Conservation (phyloP, 2,329 filamentous ascomycete species). For the Microcyclosporella mali region DNA sequence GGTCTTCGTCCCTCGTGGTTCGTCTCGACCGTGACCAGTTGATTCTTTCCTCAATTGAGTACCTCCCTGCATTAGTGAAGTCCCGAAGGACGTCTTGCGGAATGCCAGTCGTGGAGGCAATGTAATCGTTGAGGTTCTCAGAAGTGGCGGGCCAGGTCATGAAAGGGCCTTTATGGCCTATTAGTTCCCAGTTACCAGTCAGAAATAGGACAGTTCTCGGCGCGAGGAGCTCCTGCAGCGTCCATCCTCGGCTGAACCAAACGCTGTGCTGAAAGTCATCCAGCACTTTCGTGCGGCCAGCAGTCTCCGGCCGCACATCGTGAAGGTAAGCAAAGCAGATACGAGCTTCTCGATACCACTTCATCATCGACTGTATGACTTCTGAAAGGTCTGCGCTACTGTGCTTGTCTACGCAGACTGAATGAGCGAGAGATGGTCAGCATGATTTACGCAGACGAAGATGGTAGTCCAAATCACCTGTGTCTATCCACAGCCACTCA, state of each 20-base stretch:
- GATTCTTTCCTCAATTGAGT: constrained; percentile 2
- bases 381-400: constrained; percentile 14
- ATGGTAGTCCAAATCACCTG: constrained; percentile 2
- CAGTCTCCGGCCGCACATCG: not conserved
- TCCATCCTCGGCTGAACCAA: constrained; percentile 7
- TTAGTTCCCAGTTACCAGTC: constrained; percentile 6
- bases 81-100: constrained; percentile 9
- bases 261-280: not conserved
- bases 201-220: constrained; percentile 8
- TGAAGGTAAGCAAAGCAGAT: constrained; percentile 17
- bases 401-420: constrained; percentile 18
- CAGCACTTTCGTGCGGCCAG: not conserved
- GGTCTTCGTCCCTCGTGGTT: constrained; percentile 12
- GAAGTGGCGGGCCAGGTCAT: not conserved
- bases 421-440: constrained; percentile 11
- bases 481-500: constrained; percentile 18
- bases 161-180: constrained; percentile 9
- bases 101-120: constrained; percentile 9
- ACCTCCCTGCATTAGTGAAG: not conserved
- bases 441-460: no score
- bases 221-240: constrained; percentile 9
- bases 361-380: constrained; percentile 18
- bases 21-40: constrained; percentile 8
- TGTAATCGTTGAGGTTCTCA: not conserved
- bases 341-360: constrained; percentile 11